A percentile compares a stretch with the other conserved stretches of the same genome.
Conservation (phyloP, 306 rosid species). For the Neltuma alba region DNA sequence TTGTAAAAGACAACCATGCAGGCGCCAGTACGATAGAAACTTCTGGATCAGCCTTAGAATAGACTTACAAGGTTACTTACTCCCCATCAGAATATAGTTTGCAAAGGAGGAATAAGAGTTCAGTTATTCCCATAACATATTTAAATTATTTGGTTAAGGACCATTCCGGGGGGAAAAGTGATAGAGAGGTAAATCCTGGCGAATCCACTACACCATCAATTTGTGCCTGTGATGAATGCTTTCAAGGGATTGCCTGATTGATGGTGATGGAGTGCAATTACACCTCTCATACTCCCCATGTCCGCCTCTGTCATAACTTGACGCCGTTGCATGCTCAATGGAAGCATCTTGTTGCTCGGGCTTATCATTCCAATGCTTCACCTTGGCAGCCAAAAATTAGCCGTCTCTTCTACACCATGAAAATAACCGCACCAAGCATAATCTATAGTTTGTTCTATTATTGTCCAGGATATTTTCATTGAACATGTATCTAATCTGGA, state of each 20-base stretch:
- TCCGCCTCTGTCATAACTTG: background rate
- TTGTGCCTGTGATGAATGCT: conserved; percentile 23
- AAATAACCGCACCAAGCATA: conserved; percentile 8
- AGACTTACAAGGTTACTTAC: background rate
- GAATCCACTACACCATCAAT: conserved; percentile 11
- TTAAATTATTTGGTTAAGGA: conserved; percentile 28
- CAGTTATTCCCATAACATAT: conserved; percentile 13
- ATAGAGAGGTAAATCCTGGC: conserved; percentile 5
- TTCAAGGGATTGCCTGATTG: background rate
- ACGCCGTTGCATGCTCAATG: conserved; percentile 5
- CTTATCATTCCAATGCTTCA: conserved; percentile 30
- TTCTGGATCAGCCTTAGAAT: conserved; percentile 14
- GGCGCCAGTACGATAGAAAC: background rate
- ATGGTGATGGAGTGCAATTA: conserved; percentile 13
- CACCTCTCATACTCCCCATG: conserved; percentile 11
- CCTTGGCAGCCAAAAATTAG: conserved; percentile 37
- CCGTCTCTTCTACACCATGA: conserved; percentile 43
- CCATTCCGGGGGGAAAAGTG: conserved; percentile 22
- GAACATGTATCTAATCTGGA: background rate
- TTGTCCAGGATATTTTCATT: conserved; percentile 9
- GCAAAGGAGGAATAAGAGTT: background rate
- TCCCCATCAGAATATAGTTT: background rate
- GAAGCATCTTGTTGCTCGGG: conserved; percentile 3
- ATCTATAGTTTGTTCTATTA: conserved; percentile 2
- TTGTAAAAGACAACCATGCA: background rate